phyloP scores from a whole-genome alignment of 129 eudicot species.

The Escallonia herrerae region DNA sequence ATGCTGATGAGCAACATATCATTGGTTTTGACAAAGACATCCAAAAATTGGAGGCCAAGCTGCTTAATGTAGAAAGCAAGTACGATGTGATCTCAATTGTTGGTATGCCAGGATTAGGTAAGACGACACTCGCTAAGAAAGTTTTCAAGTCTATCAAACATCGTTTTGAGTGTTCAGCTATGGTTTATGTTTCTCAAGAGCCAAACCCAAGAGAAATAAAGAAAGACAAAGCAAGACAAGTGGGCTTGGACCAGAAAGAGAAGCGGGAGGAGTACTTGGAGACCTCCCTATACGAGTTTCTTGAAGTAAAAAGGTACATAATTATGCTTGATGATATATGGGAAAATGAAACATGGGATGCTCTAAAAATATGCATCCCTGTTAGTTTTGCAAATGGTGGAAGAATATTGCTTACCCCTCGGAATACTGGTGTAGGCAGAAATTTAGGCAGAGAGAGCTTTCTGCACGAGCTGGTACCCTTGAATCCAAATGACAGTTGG shows the following conservation, averaged over 20 bases:
- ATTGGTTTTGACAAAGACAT: conserved; percentile 1
- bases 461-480: background rate
- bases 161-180: background rate
- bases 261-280: conserved; percentile 3
- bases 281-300: background rate
- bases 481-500: background rate
- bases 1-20: background rate
- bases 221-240: conserved; percentile 12
- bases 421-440: conserved; percentile 6
- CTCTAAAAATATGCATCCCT: background rate
- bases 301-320: background rate
- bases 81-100: conserved; percentile 2
- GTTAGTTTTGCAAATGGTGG: conserved; percentile 1
- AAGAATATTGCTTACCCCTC: conserved; percentile 13
- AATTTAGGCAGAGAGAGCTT: conserved; percentile 7
- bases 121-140: conserved; percentile 12
- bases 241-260: conserved; percentile 1
- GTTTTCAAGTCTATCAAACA: background rate
- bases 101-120: conserved; percentile 8
- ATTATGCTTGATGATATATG: conserved; percentile 15
- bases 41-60: background rate
- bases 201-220: background rate
- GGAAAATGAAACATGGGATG: background rate
- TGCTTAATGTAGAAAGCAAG: background rate
- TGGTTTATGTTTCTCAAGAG: conserved; percentile 10